These are phyloP conservation scores for Saccharomyces cerevisiae DNA, from an alignment of 805 yeast genomes.

Conservation along the genomic window DNA sequence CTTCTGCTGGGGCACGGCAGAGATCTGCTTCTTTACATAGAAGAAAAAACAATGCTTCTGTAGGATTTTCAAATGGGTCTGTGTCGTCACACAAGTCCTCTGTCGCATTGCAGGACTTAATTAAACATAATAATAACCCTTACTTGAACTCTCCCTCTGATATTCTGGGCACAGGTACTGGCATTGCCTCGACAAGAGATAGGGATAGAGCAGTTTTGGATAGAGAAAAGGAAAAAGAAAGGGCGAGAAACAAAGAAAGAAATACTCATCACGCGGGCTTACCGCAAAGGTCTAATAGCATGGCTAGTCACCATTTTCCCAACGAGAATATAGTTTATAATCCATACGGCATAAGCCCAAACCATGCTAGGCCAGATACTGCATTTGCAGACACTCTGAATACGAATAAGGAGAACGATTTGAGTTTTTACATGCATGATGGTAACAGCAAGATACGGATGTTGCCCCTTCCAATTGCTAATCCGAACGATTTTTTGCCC, in stretches of 20 bases:
- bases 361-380: constrained; percentile 11
- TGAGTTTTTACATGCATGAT: constrained; percentile 29
- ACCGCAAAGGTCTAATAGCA: constrained; percentile 10
- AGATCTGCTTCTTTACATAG: constrained; percentile 21
- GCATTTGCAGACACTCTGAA: constrained; percentile 5
- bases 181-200: constrained; percentile 22
- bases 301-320: constrained; percentile 9
- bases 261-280: constrained; percentile 8
- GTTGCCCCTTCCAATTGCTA: constrained; percentile 53
- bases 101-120: constrained; percentile 19
- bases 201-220: constrained; percentile 4
- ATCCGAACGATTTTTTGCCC: constrained; percentile 59
- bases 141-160: constrained; percentile 10
- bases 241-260: constrained; percentile 2
- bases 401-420: constrained; percentile 12
- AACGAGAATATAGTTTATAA: constrained; percentile 45
- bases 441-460: constrained; percentile 37
- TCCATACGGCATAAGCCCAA: constrained; percentile 45
- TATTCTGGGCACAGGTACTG: constrained; percentile 18
- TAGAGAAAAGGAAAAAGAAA: background rate
- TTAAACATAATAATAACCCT: constrained; percentile 27
- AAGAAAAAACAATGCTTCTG: constrained; percentile 11
- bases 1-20: constrained; percentile 5
- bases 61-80: constrained; percentile 2
- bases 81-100: constrained; percentile 13